Evolutionary conservation across 2,329 filamentous ascomycete genomes (phyloP), one percentile per base, ranked within the genome.

Genomic region (Alternaria novae-zelandiae): DNA sequence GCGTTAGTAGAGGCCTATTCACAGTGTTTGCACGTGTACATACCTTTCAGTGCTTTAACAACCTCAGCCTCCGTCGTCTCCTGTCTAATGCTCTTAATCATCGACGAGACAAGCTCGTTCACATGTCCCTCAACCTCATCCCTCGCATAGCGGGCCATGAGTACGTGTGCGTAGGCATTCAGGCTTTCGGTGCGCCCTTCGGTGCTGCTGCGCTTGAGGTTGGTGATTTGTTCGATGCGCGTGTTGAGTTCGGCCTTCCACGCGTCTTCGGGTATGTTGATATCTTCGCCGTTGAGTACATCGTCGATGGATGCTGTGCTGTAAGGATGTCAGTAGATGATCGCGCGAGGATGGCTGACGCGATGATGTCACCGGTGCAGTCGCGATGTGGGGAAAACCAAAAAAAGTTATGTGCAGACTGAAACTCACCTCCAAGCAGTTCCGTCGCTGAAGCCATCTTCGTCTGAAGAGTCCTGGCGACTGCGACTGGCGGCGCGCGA

Each of bases 131-230:
- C 85, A 17, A 94, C 83, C 69, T 90, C 83, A 56, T 89, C 85
- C 67, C 88, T 84, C 57, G 89, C 87, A 75, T 87, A 93, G 71
- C 91, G 89, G 49, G 87, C 86, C 65, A 90, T 91, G 55, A 94
- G 79, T 20, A 92, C 84, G 55, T 89, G 86, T 44, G 86, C 85
- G 76, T 90, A 93, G 2, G 83, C 84, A 47, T 82, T 82, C 53
- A 94, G 82, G 28, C 86, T 86, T 44, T 87, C 84, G 72, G 93
- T 90, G 56, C 93, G 88, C 21, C 89, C 88, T 66, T 91, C 87
- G 23, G 86, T 87, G 68, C 89, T 93, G 79, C 90, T 93, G 68
- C 90, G 89, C 84, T 96, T 97, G 72, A 92, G 89, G 70, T 92
- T 88, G 58, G 90, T 84, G 26, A 97, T 87, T 69, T 91, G 89